Evolutionary conservation across 1,284 basidiomycete genomes (phyloP).

Genomic region (Microstroma glucosiphilum): DNA sequence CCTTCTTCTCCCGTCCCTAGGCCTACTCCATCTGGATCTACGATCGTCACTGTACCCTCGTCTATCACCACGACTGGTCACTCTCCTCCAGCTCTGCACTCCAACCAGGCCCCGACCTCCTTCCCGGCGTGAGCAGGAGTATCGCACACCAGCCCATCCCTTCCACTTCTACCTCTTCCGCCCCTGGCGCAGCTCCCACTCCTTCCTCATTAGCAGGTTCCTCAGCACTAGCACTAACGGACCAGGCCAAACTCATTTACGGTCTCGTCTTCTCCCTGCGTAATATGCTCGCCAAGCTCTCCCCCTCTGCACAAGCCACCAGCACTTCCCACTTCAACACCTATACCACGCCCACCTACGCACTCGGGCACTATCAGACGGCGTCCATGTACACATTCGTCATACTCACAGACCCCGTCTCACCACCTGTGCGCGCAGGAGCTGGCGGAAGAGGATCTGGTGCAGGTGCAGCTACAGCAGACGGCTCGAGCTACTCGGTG

Average conservation of each 20-base stretch:
- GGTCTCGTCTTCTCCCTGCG: constrained; percentile 85
- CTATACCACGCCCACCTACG: constrained; percentile 87
- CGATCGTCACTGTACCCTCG: constrained; percentile 43
- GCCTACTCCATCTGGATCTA: constrained; percentile 49
- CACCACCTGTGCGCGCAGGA: constrained; percentile 43
- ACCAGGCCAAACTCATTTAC: constrained; percentile 95
- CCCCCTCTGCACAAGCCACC: constrained; percentile 1
- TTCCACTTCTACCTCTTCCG: neutral
- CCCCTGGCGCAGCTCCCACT: neutral
- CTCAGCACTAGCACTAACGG: constrained; percentile 67
- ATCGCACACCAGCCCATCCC: neutral
- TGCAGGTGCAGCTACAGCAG: no score
- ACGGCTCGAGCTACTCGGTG: neutral
- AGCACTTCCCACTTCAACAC: constrained; percentile 63
- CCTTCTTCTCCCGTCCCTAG: constrained; percentile 8
- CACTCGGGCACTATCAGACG: constrained; percentile 86
- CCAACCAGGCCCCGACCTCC: constrained; percentile 4
- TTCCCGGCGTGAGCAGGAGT: constrained; percentile 3
- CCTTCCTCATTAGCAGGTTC: neutral
- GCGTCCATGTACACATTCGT: constrained; percentile 89
- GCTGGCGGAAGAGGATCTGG: no score
- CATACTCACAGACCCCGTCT: constrained; percentile 79
- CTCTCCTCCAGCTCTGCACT: constrained; percentile 2
- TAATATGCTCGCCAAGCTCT: constrained; percentile 88
- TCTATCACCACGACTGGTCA: constrained; percentile 49